Percentiles rank a stretch among this genome's conserved stretches.
phyloP scores from a whole-genome alignment of 192 early-diverging fungal genomes.

The Dissophora globulifera region DNA sequence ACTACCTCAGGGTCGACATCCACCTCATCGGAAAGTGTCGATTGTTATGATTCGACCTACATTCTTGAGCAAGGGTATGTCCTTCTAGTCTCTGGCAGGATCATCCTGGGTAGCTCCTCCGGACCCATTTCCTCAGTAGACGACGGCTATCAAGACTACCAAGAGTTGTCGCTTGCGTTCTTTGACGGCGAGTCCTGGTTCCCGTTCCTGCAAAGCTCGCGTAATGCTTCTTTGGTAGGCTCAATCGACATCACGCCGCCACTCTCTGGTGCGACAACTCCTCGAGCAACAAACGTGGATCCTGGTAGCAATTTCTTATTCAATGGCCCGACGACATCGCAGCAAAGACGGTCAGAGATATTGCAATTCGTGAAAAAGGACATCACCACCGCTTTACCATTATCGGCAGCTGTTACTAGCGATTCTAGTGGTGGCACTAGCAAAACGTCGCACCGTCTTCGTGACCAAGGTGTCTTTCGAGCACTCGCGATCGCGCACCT shows the following conservation, averaged over 20 bases:
- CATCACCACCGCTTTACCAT: too few species aligned
- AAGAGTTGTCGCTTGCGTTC: conserved; percentile 56
- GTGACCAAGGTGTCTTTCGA: conserved; percentile 43
- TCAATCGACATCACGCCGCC: neutral
- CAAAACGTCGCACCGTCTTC: conserved; percentile 8
- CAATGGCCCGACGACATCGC: too few species aligned
- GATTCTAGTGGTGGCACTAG: too few species aligned
- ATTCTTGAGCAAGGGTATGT: conserved; percentile 48
- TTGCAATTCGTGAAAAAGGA: too few species aligned
- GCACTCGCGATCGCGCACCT: conserved; percentile 43
- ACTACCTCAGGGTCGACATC: neutral
- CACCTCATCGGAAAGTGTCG: neutral
- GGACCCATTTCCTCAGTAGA: neutral
- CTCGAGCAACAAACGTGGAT: neutral
- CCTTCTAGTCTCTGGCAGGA: conserved; percentile 55
- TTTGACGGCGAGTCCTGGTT: conserved; percentile 61
- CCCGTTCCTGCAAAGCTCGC: conserved; percentile 53
- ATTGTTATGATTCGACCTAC: conserved; percentile 22
- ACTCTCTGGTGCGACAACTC: neutral
- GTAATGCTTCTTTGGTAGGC: conserved; percentile 5
- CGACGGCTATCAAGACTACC: conserved; percentile 16
- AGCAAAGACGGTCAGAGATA: too few species aligned
- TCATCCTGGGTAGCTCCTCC: conserved; percentile 45
- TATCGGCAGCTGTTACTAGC: too few species aligned
- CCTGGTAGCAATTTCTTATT: neutral